A percentile compares a stretch with the other conserved stretches of the same genome.
phyloP scores from a whole-genome alignment of 768 basidiomycete species.

The Leucosporidium yakuticum region DNA sequence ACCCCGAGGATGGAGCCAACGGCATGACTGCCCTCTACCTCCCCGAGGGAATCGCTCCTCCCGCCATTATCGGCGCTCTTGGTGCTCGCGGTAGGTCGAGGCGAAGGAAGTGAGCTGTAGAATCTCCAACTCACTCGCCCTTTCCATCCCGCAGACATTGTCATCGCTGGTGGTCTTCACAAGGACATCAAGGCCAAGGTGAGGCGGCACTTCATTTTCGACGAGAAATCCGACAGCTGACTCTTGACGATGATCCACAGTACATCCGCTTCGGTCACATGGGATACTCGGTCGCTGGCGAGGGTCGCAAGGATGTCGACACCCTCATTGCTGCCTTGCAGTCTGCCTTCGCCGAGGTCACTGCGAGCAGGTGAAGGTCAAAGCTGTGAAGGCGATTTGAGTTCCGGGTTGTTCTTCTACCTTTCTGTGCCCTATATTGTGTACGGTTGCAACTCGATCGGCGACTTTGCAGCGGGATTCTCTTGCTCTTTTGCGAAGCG shows the following conservation, averaged over 20 bases:
- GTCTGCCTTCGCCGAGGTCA: slow-evolving; percentile 22
- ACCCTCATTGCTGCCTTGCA: slow-evolving; percentile 61
- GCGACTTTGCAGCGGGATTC: slow-evolving; percentile 2
- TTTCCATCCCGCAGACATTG: slow-evolving; percentile 49
- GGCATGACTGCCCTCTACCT: slow-evolving; percentile 94
- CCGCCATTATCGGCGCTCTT: slow-evolving; percentile 71
- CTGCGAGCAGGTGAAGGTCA: slow-evolving; percentile 15
- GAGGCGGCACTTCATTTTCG: slow-evolving; percentile 1
- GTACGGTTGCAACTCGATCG: background rate
- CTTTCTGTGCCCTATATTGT: background rate
- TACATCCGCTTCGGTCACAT: slow-evolving; percentile 88
- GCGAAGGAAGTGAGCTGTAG: too few relatives aligned
- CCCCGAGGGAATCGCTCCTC: slow-evolving; percentile 69
- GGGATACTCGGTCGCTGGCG: slow-evolving; percentile 70
- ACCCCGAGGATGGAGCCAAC: slow-evolving; percentile 65
- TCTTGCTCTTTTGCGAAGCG: too few relatives aligned
- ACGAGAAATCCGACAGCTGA: background rate
- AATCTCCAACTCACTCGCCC: too few relatives aligned
- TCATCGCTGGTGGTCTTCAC: slow-evolving; percentile 85
- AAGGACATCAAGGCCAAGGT: slow-evolving; percentile 67
- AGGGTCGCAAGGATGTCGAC: slow-evolving; percentile 56
- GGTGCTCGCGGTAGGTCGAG: slow-evolving; percentile 47
- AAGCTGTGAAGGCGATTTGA: slow-evolving; percentile 13
- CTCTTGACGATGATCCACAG: background rate
- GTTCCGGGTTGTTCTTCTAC: background rate